Conservation (phyloP, 495 filamentous ascomycete genomes). For the Stereocaulon alpinum region DNA sequence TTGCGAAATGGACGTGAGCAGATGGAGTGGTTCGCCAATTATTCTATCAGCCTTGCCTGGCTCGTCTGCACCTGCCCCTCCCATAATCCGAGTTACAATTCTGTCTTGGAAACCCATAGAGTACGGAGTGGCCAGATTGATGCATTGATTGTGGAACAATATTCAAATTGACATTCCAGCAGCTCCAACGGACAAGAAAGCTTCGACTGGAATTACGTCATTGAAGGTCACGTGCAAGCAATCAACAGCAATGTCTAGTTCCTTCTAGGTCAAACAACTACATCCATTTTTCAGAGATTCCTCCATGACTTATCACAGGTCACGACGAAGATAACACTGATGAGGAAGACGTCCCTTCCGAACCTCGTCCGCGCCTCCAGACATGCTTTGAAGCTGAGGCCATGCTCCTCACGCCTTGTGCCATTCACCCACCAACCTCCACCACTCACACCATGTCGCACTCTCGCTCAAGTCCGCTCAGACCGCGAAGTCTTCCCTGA, state of each 20-base stretch:
- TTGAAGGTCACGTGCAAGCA: not conserved
- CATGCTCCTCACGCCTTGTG: not conserved
- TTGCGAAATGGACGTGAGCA: too few relatives aligned
- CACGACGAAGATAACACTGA: slow-evolving; percentile 9
- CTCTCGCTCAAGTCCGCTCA: slow-evolving; percentile 20
- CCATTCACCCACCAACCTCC: not conserved
- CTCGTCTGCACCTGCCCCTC: not conserved
- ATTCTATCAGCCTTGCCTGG: too few relatives aligned
- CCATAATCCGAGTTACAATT: too few relatives aligned
- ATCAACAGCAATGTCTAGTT: too few relatives aligned
- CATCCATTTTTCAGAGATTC: too few relatives aligned
- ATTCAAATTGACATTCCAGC: too few relatives aligned
- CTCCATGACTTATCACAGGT: slow-evolving; percentile 9
- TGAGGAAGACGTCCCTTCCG: slow-evolving; percentile 12
- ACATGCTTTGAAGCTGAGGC: slow-evolving; percentile 3
- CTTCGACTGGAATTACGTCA: not conserved
- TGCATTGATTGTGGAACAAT: too few relatives aligned
- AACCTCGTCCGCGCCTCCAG: slow-evolving; percentile 6
- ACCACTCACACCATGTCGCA: slow-evolving; percentile 10
- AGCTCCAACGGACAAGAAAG: too few relatives aligned
- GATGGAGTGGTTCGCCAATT: too few relatives aligned
- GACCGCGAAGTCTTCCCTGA: slow-evolving; percentile 18
- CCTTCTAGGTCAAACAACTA: too few relatives aligned
- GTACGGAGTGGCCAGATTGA: too few relatives aligned
- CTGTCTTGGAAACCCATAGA: too few relatives aligned